These are phyloP conservation scores for Protomyces macrosporus DNA, from an alignment of 1,139 yeast species.

Conservation along the genomic window DNA sequence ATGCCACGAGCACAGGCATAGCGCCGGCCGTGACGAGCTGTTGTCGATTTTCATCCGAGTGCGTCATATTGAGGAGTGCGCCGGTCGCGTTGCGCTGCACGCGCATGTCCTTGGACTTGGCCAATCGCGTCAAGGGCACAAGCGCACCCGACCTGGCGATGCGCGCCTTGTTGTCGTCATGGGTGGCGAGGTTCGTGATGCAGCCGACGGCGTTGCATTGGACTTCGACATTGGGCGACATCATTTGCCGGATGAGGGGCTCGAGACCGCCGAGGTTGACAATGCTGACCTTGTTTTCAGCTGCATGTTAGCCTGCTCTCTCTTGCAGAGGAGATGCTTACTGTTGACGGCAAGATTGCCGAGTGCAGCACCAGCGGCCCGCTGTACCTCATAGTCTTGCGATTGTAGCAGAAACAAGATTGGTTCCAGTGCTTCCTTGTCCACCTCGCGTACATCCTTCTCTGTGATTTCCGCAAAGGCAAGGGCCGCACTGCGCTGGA, in stretches of 20 bases:
- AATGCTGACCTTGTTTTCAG: slow-evolving; percentile 83
- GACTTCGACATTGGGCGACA: slow-evolving; percentile 92
- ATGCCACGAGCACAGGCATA: slow-evolving; percentile 89
- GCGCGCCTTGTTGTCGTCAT: slow-evolving; percentile 90
- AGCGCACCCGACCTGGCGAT: slow-evolving; percentile 97
- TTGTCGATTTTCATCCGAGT: slow-evolving; percentile 91
- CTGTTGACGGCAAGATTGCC: slow-evolving; percentile 94
- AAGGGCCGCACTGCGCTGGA: slow-evolving; percentile 94
- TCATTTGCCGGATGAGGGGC: slow-evolving; percentile 94
- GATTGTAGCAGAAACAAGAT: slow-evolving; percentile 79
- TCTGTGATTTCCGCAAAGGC: slow-evolving; percentile 99
- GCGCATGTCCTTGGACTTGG: slow-evolving; percentile 87
- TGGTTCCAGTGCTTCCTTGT: slow-evolving; percentile 87
- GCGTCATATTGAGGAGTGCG: slow-evolving; percentile 95
- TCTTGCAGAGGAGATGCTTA: background rate
- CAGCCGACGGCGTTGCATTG: slow-evolving; percentile 99
- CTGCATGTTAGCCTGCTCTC: background rate
- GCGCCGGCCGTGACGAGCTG: slow-evolving; percentile 98
- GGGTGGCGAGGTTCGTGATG: slow-evolving; percentile 96
- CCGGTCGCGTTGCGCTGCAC: slow-evolving; percentile 99
- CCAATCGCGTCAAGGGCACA: slow-evolving; percentile 85
- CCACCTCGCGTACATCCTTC: slow-evolving; percentile 85
- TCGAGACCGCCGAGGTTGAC: slow-evolving; percentile 98
- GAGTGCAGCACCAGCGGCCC: slow-evolving; percentile 98
- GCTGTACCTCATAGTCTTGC: slow-evolving; percentile 87